Base-by-base conservation (phyloP, 805 yeast genomes). In the Hanseniaspora pseudoguilliermondii region DNA sequence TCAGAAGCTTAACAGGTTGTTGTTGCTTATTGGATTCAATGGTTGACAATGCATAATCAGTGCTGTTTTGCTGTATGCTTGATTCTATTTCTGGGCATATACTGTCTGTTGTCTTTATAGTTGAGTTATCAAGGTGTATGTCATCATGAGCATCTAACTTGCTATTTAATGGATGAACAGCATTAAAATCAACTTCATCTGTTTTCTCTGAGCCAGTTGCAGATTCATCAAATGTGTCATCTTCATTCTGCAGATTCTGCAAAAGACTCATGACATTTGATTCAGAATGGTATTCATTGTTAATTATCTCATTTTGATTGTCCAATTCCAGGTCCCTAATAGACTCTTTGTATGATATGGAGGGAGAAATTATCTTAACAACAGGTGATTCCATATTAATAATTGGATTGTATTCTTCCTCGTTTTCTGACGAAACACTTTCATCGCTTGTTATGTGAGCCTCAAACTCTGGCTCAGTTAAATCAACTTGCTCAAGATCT, bases 1-100 rank as follows among this genome's bases (percentile, higher is more conserved):
- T 51, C 29, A 51, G 29, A 27, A 35, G 21, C 21, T 51, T 43
- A 6, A 51, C 55, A 29, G 55, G 55, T 23, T 16, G 18, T 21
- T 51, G 49, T 15, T 47, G 21, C 16, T 44, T 49, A 10, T 16
- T 23, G 18, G 49, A 27, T 2, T 51, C 44, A 16, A 35, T 13
- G 9, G 18, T 49, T 13, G 53, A 39, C 25, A 38, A 25, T 10
- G 27, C 41, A 36, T 8, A 9, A 11, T 27, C 35, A 6, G 16
- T n/a, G 13, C n/a, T 40, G 35, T 21, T 5, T 13, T 38, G 23
- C 1, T 25, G 23, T 9, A n/a, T 38, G 15, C 8, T n/a, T 16
- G n/a, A 9, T 13, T 47, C 42, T 3, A 18, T 11, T 11, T 18
- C 36, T 11, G 5, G 8, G n/a, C 18, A 21, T 3, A 27, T 16